These are phyloP conservation scores for Lactarius psammicola DNA, from an alignment of 768 basidiomycete genomes.

Conservation along the genomic window DNA sequence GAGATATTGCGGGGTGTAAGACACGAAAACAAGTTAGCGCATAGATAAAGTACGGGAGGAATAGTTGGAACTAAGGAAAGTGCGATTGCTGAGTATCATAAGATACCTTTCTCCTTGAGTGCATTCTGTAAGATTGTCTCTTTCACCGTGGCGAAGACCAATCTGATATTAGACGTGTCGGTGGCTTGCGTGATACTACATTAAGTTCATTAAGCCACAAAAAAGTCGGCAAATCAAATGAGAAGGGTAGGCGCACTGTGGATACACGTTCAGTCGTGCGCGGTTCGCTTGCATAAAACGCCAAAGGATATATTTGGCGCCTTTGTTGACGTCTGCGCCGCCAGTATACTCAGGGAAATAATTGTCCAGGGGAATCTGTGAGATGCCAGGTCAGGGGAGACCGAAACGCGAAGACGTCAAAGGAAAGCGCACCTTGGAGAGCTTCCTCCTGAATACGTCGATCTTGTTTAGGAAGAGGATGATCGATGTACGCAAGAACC, in stretches of 20 bases:
- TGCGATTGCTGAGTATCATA: too few relatives aligned
- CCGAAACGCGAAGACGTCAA: too few relatives aligned
- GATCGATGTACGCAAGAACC: slow-evolving; percentile 68
- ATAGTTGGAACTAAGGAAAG: too few relatives aligned
- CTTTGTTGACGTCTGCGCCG: slow-evolving; percentile 87
- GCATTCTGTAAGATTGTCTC: too few relatives aligned
- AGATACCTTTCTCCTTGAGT: too few relatives aligned
- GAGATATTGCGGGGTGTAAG: slow-evolving; percentile 25
- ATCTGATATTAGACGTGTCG: slow-evolving; percentile 76
- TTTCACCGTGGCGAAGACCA: too few relatives aligned
- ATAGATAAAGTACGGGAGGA: too few relatives aligned
- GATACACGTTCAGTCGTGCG: slow-evolving; percentile 84
- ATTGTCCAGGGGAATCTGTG: slow-evolving; percentile 64
- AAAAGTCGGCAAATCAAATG: neutral
- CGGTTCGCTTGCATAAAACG: slow-evolving; percentile 90
- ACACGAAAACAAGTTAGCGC: neutral
- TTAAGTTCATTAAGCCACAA: too few relatives aligned
- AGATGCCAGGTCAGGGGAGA: neutral
- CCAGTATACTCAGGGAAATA: slow-evolving; percentile 90
- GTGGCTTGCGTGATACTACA: slow-evolving; percentile 77
- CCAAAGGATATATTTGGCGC: slow-evolving; percentile 93
- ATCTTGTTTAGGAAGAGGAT: slow-evolving; percentile 73
- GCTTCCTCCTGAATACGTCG: slow-evolving; percentile 72
- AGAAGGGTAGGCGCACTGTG: slow-evolving; percentile 53
- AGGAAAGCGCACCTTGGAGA: slow-evolving; percentile 46